Evolutionary conservation across 768 basidiomycete species (phyloP).

Genomic region (Polyporus arcularius): DNA sequence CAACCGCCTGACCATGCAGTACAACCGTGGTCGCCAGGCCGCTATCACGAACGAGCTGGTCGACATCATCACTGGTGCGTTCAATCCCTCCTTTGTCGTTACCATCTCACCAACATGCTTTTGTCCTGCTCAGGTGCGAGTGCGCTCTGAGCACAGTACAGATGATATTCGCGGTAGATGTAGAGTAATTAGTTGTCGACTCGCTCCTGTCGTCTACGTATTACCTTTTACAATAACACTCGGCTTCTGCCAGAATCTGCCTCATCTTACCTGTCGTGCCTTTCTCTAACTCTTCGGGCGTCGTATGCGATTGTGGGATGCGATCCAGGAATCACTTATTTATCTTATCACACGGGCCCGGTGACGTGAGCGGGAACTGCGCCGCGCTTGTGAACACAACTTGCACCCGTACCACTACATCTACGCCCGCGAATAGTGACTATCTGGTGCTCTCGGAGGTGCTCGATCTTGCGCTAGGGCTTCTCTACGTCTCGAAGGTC

Average conservation of each 20-base stretch:
- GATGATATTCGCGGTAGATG: constrained; percentile 1
- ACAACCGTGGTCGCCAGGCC: constrained; percentile 98
- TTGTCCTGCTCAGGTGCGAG: constrained; percentile 42
- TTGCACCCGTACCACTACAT: neutral
- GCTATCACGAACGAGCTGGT: constrained; percentile 96
- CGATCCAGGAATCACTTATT: neutral
- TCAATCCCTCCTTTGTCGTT: neutral
- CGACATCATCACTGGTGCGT: constrained; percentile 86
- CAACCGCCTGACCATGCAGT: constrained; percentile 81
- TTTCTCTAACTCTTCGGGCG: neutral
- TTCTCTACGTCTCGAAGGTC: no score
- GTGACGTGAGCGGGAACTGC: constrained; percentile 15
- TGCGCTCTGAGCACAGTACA: constrained; percentile 36
- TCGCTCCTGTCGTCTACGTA: constrained; percentile 8
- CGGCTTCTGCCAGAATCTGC: constrained; percentile 6
- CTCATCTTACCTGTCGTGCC: neutral
- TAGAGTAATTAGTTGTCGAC: constrained; percentile 12
- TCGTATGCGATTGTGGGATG: neutral
- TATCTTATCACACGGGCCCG: neutral
- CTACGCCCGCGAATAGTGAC: neutral
- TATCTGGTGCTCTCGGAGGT: neutral
- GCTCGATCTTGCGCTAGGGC: no score
- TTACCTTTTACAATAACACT: constrained; percentile 13
- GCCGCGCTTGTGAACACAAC: neutral
- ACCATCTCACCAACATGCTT: neutral